Percentiles rank a stretch among this genome's conserved stretches.
Evolutionary conservation across 345 rosid species (phyloP).

Genomic region (Geranium rotundifolium): DNA sequence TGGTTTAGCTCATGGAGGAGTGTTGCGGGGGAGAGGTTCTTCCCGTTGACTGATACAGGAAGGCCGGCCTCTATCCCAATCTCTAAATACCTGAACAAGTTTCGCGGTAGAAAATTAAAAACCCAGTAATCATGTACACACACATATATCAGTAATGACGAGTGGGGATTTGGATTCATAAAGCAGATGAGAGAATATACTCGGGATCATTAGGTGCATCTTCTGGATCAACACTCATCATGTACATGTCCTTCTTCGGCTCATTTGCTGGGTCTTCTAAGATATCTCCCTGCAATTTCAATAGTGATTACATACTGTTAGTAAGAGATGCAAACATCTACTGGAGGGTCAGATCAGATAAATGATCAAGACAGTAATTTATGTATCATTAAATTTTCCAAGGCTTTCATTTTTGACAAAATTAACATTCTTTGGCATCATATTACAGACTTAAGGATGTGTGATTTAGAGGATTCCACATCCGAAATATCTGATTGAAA

Average conservation of each 20-base stretch:
- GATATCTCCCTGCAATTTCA: constrained; percentile 57
- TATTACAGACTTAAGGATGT: no score
- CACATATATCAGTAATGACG: not conserved
- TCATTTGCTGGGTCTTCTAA: constrained; percentile 90
- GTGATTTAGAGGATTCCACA: no score
- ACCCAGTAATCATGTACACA: not conserved
- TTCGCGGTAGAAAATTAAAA: not conserved
- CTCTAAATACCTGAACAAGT: constrained; percentile 42
- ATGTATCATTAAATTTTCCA: no score
- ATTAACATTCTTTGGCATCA: no score
- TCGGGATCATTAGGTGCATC: constrained; percentile 75
- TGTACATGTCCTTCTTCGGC: constrained; percentile 88
- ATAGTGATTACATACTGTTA: not conserved
- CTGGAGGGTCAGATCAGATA: not conserved
- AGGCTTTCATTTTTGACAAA: no score
- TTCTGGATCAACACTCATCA: constrained; percentile 85
- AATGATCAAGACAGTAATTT: not conserved
- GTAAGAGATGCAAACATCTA: not conserved
- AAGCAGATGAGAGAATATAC: constrained; percentile 25
- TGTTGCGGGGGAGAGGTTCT: constrained; percentile 59
- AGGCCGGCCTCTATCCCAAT: constrained; percentile 65
- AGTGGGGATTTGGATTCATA: not conserved
- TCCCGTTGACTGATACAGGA: constrained; percentile 65
- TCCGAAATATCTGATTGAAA: no score
- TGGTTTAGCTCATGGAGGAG: constrained; percentile 61